A percentile compares a stretch with the other conserved stretches of the same genome.
Conservation (phyloP, 1,284 basidiomycete species). For the Apiotrichum mycotoxinovorans region DNA sequence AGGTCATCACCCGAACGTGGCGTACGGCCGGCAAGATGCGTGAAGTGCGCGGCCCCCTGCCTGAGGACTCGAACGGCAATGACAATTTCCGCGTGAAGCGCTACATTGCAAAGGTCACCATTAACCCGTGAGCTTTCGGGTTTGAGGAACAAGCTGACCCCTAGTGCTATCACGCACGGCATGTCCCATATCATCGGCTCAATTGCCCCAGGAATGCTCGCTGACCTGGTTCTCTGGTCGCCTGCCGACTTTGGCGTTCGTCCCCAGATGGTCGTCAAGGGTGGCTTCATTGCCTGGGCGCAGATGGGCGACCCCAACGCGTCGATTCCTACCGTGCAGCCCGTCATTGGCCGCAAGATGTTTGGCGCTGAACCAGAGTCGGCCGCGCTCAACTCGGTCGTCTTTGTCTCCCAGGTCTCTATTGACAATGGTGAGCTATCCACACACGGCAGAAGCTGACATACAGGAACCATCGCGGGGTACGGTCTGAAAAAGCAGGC, state of each 20-base stretch:
- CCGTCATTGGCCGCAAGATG: conserved; percentile 80
- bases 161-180: conserved; percentile 90
- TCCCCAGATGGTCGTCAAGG: conserved; percentile 90
- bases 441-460: background rate
- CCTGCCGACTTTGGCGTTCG: conserved; percentile 87
- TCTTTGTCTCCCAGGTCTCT: conserved; percentile 79
- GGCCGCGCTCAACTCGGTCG: conserved; percentile 73
- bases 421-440: conserved; percentile 56
- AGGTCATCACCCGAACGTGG: conserved; percentile 92
- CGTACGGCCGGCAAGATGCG: conserved; percentile 95
- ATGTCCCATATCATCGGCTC: conserved; percentile 85
- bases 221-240: conserved; percentile 92
- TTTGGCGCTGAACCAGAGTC: conserved; percentile 74
- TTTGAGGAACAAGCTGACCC: background rate
- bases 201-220: conserved; percentile 74
- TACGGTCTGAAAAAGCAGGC: conserved; percentile 74
- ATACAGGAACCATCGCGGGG: conserved; percentile 51
- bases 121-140: conserved; percentile 76
- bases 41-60: conserved; percentile 68
- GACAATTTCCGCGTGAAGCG: conserved; percentile 98
- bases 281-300: conserved; percentile 86
- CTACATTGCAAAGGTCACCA: conserved; percentile 93
- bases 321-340: conserved; percentile 91
- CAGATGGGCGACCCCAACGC: conserved; percentile 93
- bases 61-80: conserved; percentile 61